phyloP scores from a whole-genome alignment of 1,284 basidiomycete species.

The Ganoderma leucocontextum region DNA sequence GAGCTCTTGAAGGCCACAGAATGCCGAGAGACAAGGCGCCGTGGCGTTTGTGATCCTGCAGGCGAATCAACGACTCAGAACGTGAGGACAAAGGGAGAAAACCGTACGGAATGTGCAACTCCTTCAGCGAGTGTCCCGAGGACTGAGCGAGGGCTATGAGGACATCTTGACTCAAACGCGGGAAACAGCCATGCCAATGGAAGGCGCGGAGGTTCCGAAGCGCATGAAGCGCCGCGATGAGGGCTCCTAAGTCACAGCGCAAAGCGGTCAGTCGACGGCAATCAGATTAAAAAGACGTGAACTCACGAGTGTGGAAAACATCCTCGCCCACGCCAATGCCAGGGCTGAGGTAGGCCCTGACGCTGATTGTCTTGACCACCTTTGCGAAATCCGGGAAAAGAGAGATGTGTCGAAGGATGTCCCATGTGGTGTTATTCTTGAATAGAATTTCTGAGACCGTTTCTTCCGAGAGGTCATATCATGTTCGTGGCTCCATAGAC shows the following conservation, averaged over 20 bases:
- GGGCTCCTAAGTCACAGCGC: not conserved
- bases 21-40: not conserved
- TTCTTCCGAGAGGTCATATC: not conserved
- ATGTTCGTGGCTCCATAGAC: not conserved
- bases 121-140: not conserved
- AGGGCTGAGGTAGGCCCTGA: not conserved
- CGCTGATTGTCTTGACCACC: not conserved
- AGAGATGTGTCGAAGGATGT: conserved; percentile 2
- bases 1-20: not conserved
- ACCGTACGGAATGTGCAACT: not conserved
- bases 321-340: not conserved
- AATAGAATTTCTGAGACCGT: not conserved
- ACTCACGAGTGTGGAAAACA: not conserved
- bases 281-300: not conserved
- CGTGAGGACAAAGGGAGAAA: not conserved
- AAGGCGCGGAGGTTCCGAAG: not conserved
- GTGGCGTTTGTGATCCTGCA: not conserved
- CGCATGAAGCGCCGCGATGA: not conserved
- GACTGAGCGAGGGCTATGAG: not conserved
- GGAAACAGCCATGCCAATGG: not conserved
- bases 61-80: not conserved
- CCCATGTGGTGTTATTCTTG: not conserved
- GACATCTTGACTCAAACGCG: not conserved
- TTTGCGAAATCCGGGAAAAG: not conserved
- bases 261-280: not conserved